Evolutionary conservation across 495 filamentous ascomycete species (phyloP), one percentile per base, ranked within the genome.

Genomic region (Penicillium crystallinum): DNA sequence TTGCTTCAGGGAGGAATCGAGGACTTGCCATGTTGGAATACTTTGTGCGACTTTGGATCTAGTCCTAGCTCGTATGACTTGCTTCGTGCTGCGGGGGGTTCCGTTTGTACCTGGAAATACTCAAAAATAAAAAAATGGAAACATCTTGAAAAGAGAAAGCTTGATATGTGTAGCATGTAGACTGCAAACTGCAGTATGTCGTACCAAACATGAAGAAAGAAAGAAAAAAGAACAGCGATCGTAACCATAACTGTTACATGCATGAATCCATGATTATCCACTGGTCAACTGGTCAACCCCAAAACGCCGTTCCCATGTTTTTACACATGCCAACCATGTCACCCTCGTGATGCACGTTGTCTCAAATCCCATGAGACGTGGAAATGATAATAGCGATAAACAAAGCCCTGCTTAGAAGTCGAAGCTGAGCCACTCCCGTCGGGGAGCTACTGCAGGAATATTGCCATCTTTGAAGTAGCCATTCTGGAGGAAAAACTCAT

Each of bases 391-490:
- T 31, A 9, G 4, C 29, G n/a, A 36, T 36, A 36, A 34, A 36
- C 9, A 25, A 4, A 23, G 18, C 14, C 14, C 21, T 34, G 18
- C 10, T 70, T 64, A 88, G 62, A 89, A 85, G 60, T 88, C 79
- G 72, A 83, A 91, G n/a, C 70, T 61, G 57, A 86, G 81, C 75
- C 80, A 88, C 66, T 89, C 89, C 45, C 77, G 76, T 76, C 81
- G 83, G 2, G 89, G 89, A 29, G 89, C 83, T 17, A 88, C 73
- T 47, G 82, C 74, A 0, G 89, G 89, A 61, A 92, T 80, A 1
- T 81, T 47, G 2, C 79, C 79, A 36, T 81, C 80, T 44, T 77
- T 75, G 59, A 90, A 91, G 37, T 56, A 63, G 2, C 86, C 88
- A 43, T 78, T 80, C 42, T 81, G 69, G 34, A 74, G 61, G 64